These are phyloP conservation scores for Chaetomiaceae sp. DNA, from an alignment of 2,329 filamentous ascomycete species.

Conservation along the genomic window DNA sequence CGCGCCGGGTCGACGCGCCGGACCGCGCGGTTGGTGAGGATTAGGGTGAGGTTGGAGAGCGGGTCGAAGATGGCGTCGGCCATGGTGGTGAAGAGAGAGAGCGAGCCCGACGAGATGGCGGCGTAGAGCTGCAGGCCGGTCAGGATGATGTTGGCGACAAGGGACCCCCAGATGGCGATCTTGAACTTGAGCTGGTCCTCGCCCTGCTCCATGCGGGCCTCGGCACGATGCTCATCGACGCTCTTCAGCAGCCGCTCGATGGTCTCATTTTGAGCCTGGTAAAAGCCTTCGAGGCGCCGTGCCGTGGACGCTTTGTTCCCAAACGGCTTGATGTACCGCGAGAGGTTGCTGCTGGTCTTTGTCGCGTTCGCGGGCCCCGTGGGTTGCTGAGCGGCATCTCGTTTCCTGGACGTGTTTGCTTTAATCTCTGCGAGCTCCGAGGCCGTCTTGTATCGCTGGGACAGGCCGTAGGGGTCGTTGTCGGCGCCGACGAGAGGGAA, in stretches of 20 bases:
- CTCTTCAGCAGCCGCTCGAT: slow-evolving; percentile 89
- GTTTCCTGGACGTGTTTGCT: slow-evolving; percentile 75
- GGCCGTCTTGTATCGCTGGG: slow-evolving; percentile 69
- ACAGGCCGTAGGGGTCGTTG: slow-evolving; percentile 78
- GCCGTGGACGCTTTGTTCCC: slow-evolving; percentile 32
- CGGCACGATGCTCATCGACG: slow-evolving; percentile 82
- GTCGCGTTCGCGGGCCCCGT: slow-evolving; percentile 8
- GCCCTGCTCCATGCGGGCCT: slow-evolving; percentile 72
- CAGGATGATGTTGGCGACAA: slow-evolving; percentile 75
- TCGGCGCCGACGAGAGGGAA: slow-evolving; percentile 56
- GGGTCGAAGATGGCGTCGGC: slow-evolving; percentile 94
- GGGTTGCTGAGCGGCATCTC: slow-evolving; percentile 39
- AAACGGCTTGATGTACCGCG: slow-evolving; percentile 29
- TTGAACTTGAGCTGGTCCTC: slow-evolving; percentile 75
- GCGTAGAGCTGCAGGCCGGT: slow-evolving; percentile 82
- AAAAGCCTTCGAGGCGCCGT: slow-evolving; percentile 67
- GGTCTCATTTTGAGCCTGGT: slow-evolving; percentile 85
- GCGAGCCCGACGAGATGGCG: slow-evolving; percentile 78
- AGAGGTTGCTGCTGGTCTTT: slow-evolving; percentile 20
- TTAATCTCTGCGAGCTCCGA: slow-evolving; percentile 72
- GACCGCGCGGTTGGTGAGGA: slow-evolving; percentile 82
- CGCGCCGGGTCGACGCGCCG: slow-evolving; percentile 77
- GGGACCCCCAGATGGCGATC: slow-evolving; percentile 62
- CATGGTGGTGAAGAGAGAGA: slow-evolving; percentile 96
- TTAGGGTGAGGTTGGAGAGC: slow-evolving; percentile 79